Evolutionary conservation across 306 rosid species (phyloP).

Genomic region (Vigna unguiculata): DNA sequence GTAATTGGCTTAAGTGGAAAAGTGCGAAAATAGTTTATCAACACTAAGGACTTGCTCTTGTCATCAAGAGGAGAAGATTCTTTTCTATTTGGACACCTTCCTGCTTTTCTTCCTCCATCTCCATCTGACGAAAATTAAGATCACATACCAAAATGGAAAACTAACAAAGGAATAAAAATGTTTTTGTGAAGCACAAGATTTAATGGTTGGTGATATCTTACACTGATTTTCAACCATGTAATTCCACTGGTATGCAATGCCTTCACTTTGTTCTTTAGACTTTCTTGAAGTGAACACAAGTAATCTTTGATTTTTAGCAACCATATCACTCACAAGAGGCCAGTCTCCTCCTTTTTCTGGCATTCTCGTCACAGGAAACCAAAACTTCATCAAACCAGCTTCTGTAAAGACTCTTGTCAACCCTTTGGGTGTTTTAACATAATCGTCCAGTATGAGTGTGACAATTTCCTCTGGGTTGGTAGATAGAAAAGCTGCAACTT

Average conservation of each 20-base stretch:
- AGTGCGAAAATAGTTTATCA: constrained; percentile 68
- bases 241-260: constrained; percentile 89
- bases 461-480: constrained; percentile 73
- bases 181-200: not conserved
- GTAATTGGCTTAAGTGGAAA: constrained; percentile 56
- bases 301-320: constrained; percentile 71
- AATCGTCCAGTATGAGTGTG: constrained; percentile 81
- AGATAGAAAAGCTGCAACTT: constrained; percentile 68
- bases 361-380: constrained; percentile 74
- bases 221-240: constrained; percentile 92
- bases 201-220: constrained; percentile 45
- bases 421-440: constrained; percentile 70
- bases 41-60: constrained; percentile 69
- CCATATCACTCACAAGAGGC: constrained; percentile 80
- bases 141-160: constrained; percentile 53
- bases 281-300: constrained; percentile 70
- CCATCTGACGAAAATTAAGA: constrained; percentile 60
- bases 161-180: constrained; percentile 61
- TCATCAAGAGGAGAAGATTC: constrained; percentile 73
- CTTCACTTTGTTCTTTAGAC: constrained; percentile 74
- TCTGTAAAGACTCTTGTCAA: constrained; percentile 66
- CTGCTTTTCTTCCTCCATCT: constrained; percentile 66
- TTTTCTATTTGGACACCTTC: constrained; percentile 67
- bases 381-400: constrained; percentile 67
- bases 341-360: constrained; percentile 68